Evolutionary conservation across 176 grass and related monocot species (phyloP), one percentile per base, ranked within the genome.

Genomic region (Raddia distichophylla): DNA sequence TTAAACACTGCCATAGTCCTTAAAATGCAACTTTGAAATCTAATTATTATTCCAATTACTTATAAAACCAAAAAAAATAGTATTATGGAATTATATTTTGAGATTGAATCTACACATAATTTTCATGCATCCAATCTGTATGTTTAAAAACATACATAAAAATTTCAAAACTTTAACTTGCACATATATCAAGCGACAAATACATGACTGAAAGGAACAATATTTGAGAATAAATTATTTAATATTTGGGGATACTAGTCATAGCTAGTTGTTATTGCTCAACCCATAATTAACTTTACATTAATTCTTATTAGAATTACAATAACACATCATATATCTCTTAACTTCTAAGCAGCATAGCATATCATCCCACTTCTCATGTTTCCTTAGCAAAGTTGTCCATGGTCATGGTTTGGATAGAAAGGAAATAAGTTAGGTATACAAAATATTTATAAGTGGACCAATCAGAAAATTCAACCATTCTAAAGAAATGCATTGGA

Each of bases 401-500:
- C 45, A 37, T 49, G 8, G 10, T 49, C 45, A 43, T 60, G 27
- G 10, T 37, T 84, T 17, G 52, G 12, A 17, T 17, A 42, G 32
- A 79, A 77, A 6, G 10, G 5, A 67, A 67, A 20, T 0, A 22
- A n/a, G 22, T 18, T 40, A 18, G 51, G 16, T 37, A 34, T 53
- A 75, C 10, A 17, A 6, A 45, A 34, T 16, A 49, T 7, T 35
- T 61, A 46, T 46, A 44, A 45, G 15, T 54, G 47, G 12, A 74
- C 11, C 16, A 40, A 37, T 10, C 15, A 55, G 3, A 8, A 20
- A 63, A 73, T 13, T 71, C 57, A 53, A 47, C 6, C 17, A 69
- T 75, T 69, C 57, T 48, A 53, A 75, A 76, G 27, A 64, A 85
- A 75, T 44, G 7, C 43, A 82, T 16, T 37, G 17, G 13, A 64